Evolutionary conservation across 768 basidiomycete species (phyloP), one percentile per base, ranked within the genome.

Genomic region (Cubamyces lactineus): DNA sequence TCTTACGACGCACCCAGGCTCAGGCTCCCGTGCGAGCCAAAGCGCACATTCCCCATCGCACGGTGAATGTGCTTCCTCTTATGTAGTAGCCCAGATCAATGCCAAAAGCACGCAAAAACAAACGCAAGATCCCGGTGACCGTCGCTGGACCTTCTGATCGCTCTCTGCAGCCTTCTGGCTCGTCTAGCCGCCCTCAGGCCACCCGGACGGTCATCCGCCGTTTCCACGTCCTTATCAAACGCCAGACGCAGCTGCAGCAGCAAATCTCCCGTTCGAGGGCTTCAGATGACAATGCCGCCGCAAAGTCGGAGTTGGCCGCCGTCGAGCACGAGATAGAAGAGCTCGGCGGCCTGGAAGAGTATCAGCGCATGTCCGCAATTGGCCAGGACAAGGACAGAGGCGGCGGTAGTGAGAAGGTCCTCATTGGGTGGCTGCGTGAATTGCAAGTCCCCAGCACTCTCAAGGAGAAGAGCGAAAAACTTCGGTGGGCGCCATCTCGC

Each of bases 311-410:
- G 54, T 70, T 92, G 40, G 74, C 63, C 2, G 77, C 81, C n/a
- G 77, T 94, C 16, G 82, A 88, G 43, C 61, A 73, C 15, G 81
- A 91, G 68, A 86, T 96, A 17, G 80, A 81, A 2, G 75, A 75
- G 13, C 76, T 92, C n/a, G 94, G 94, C 4, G 94, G 93, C 1
- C 70, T 97, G 40, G 84, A 86, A 56, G 78, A 77, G 24, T 97
- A 97, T 72, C 94, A 97, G 72, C 81, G 78, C 41, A 92, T 94
- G 82, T 95, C 93, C 34, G 82, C 76, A 56, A 79, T 90, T 16
- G 95, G 95, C 1, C 95, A 97, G 70, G 83, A 85, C 2, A 79
- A 75, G 8, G 90, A 94, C 61, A 79, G 95, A 54, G 95, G 95
- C 9, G 95, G 95, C 3, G 95, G 94, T 6, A 93, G 89, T 69